Base-by-base conservation (phyloP, 1,284 basidiomycete genomes). In the Microbotryum saponariae region DNA sequence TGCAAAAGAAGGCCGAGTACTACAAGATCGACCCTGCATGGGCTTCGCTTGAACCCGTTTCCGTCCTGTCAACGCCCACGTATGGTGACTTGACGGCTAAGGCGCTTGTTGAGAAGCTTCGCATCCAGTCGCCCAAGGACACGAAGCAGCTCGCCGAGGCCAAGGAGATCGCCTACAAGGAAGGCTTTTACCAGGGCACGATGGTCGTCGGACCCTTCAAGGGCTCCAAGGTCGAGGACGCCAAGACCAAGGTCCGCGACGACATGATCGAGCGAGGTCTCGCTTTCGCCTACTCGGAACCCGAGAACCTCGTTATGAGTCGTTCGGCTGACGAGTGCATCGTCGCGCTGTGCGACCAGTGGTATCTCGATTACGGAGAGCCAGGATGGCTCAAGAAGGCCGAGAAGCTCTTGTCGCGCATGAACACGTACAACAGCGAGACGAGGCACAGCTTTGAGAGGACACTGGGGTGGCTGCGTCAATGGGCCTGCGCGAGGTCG, bases 351-450 rank as follows among this genome's bases (percentile, higher is more conserved):
- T 94, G 92, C 83, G 96, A 99, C 75, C 96, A 99, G 77, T 99
- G 94, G 93, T 98, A 98, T 78, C 79, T 98, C 75, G 92, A 98
- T 78, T 99, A 98, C 74, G 96, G 94, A 71, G 93, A 97, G 79
- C 75, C 84, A 4, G 76, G 77, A 47, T 99, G 96, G 96, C 88
- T 87, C 76, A 83, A 82, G 20, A 82, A 89, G 73, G 85, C 91
- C 8, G 87, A 92, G 76, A 92, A 89, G 69, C 79, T 91, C 59
- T 78, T 97, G 68, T 82, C 82, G 16, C 82, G 80, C 73, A 93
- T 98, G 91, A 85, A 97, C 78, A 87, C 89, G 3, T 97, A 91
- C 78, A 84, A 86, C 51, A 75, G 80, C 46, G 93, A 97, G 78
- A 97, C 93, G 2, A 83, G 91, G 49, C 86, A 97, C 77, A 84